Evolutionary conservation across 2,329 filamentous ascomycete genomes (phyloP).

Genomic region (Colletotrichum gigasporum): DNA sequence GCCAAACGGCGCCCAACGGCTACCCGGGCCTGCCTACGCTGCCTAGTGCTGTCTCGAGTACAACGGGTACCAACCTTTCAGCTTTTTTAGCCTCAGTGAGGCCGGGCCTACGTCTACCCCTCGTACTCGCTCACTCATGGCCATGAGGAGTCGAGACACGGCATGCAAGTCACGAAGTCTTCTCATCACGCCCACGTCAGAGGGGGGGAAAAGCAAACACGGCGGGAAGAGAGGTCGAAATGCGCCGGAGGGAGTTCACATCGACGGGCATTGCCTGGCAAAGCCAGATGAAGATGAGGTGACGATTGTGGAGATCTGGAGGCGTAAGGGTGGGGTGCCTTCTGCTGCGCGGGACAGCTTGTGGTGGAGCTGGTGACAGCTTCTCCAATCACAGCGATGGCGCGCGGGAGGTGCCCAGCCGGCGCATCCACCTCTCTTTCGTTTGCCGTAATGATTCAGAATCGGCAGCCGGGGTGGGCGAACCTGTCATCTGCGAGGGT

Average conservation of each 20-base stretch:
- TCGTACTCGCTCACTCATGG: background rate
- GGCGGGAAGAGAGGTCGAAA: slow-evolving; percentile 2
- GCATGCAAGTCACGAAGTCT: background rate
- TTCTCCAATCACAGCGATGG: slow-evolving; percentile 22
- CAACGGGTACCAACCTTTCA: slow-evolving; percentile 30
- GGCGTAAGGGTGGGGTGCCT: slow-evolving; percentile 24
- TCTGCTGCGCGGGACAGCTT: slow-evolving; percentile 1
- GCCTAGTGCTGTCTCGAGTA: slow-evolving; percentile 30
- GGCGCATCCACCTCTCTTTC: slow-evolving; percentile 9
- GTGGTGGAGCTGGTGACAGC: slow-evolving; percentile 14
- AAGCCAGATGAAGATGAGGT: slow-evolving; percentile 32
- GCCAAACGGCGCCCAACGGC: slow-evolving; percentile 33
- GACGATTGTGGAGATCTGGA: slow-evolving; percentile 30
- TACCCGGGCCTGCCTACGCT: slow-evolving; percentile 20
- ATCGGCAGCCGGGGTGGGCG: slow-evolving; percentile 13
- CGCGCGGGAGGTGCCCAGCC: slow-evolving; percentile 6
- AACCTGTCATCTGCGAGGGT: background rate
- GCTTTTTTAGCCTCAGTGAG: slow-evolving; percentile 28
- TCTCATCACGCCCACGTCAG: slow-evolving; percentile 17
- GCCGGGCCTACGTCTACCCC: slow-evolving; percentile 3
- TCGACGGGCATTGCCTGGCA: slow-evolving; percentile 20
- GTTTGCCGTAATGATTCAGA: slow-evolving; percentile 22
- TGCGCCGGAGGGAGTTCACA: slow-evolving; percentile 10
- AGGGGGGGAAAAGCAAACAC: background rate
- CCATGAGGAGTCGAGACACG: background rate